Base-by-base conservation (phyloP, 2,329 filamentous ascomycete genomes). In the Leptographium lundbergii region DNA sequence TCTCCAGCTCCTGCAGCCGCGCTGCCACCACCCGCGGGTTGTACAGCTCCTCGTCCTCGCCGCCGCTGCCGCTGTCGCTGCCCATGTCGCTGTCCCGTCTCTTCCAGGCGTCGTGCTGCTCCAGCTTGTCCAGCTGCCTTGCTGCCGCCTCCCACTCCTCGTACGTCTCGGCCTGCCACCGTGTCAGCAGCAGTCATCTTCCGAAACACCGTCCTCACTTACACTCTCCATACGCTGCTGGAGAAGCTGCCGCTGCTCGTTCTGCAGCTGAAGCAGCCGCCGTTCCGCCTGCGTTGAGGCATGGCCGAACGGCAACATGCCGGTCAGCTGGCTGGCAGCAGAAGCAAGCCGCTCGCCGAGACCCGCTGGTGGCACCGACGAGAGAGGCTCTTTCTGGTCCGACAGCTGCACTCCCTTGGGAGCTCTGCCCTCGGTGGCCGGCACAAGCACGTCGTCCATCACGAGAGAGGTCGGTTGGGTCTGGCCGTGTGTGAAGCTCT, bases 101-200 rank as follows among this genome's bases (percentile, higher is more conserved):
- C 69, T 96, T 96, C 91, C 91, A 96, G 32, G 76, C 73, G 64
- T 92, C 85, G 67, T 92, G 90, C 53, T 85, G 85, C 69, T 96
- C 89, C 17, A 96, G 74, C 11, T 78, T 70, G 68, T 96, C 91
- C 51, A 96, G 80, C 67, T 91, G 86, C 51, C 77, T 78, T 2
- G 91, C 91, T 11, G 88, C 87, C 19, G 75, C 75, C 64, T 85
- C 81, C 90, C 91, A 96, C 68, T 91, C 83, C 56, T 79, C 74
- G 65, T 85, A 80, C 1, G 81, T 81, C 61, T 82, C 79, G 62
- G 89, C 88, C 84, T 89, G 64, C 13, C 11, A 29, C 7, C 6
- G 22, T 25, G 19, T 39, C 6, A 36, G 53, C 25, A 19, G 25
- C 4, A 6, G 11, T 13, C 6, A 19, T 6, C 39, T 4, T 45